Evolutionary conservation across 164 flowering plant species (phyloP), one percentile per base, ranked within the genome.

Genomic region (Platanus orientalis): DNA sequence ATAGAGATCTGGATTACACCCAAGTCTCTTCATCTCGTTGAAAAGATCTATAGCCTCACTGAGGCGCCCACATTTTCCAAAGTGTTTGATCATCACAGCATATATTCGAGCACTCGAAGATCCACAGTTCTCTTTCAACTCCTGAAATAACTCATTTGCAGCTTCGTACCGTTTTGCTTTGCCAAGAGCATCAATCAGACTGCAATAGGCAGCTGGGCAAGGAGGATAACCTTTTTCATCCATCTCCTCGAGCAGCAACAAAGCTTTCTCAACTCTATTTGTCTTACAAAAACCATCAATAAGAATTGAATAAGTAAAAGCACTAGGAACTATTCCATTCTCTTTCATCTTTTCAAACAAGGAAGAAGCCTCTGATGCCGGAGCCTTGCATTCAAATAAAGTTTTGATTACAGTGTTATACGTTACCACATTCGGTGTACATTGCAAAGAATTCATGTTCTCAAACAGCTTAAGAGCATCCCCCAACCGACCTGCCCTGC

Each of bases 141-240:
- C 98, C 68, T 78, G 87, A 73, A 94, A 90, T 58, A 94, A 71
- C 81, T 94, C 98, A 62, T 79, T 82, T 49, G 98, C 97, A 67
- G 89, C 95, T 65, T 94, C 98, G 69, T 84, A 87, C 16, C 90
- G 78, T 70, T 82, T 89, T 64, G 91, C 88, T 73, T 79, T 86
- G 47, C 97, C 97, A 58, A 89, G 92, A 64, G 81, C 73, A 69
- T 86, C 83, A 72, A 94, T 91, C 60, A 94, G 70, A 75, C 96
- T 94, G 66, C 98, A 91, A 64, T 94, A 94, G 39, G 97, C 98
- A 77, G 97, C 84, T 23, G 97, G 96, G 63, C 92, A 85, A 39
- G 97, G 94, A 58, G 95, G 92, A 67, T 85, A 84, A 47, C 98
- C 95, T 63, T 86, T 94, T 74, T 94, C 98, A 71, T 94, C 98